Evolutionary conservation across 2,329 filamentous ascomycete genomes (phyloP).

Genomic region (Nigrograna mackinnonii): DNA sequence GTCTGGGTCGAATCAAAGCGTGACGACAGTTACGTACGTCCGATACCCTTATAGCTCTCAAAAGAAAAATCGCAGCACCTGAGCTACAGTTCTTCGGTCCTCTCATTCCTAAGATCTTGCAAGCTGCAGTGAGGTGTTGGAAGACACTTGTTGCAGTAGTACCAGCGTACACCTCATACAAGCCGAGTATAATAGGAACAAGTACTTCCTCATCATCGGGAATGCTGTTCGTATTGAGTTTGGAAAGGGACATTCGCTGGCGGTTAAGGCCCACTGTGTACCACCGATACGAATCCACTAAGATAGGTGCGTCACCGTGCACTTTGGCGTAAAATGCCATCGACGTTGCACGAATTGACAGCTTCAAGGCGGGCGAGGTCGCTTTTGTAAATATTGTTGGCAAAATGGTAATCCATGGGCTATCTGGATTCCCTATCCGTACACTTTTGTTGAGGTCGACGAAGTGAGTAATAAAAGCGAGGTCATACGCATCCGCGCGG

Average conservation of each 20-base stretch:
- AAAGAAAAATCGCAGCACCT: constrained; percentile 24
- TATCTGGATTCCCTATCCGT: constrained; percentile 17
- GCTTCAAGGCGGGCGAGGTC: constrained; percentile 24
- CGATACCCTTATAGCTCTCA: constrained; percentile 31
- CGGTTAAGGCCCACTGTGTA: constrained; percentile 30
- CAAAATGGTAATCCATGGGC: constrained; percentile 30
- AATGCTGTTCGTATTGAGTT: constrained; percentile 15
- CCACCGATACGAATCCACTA: constrained; percentile 36
- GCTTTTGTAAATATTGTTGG: constrained; percentile 20
- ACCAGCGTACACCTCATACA: constrained; percentile 35
- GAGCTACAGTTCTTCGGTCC: constrained; percentile 29
- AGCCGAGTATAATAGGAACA: constrained; percentile 29
- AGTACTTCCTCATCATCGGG: constrained; percentile 32
- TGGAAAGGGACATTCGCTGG: constrained; percentile 25
- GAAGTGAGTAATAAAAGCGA: constrained; percentile 33
- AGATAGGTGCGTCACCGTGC: constrained; percentile 28
- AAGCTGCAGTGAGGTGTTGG: constrained; percentile 30
- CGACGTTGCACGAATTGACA: constrained; percentile 34
- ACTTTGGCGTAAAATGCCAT: constrained; percentile 38
- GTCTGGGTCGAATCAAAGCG: background rate
- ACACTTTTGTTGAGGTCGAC: constrained; percentile 27
- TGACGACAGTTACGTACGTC: constrained; percentile 21
- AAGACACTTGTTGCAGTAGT: constrained; percentile 30
- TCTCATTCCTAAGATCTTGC: constrained; percentile 33
- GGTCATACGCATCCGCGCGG: constrained; percentile 26